A percentile compares a stretch with the other conserved stretches of the same genome.
Conservation (phyloP, 148 eudicot species). For the Chenopodium quinoa region DNA sequence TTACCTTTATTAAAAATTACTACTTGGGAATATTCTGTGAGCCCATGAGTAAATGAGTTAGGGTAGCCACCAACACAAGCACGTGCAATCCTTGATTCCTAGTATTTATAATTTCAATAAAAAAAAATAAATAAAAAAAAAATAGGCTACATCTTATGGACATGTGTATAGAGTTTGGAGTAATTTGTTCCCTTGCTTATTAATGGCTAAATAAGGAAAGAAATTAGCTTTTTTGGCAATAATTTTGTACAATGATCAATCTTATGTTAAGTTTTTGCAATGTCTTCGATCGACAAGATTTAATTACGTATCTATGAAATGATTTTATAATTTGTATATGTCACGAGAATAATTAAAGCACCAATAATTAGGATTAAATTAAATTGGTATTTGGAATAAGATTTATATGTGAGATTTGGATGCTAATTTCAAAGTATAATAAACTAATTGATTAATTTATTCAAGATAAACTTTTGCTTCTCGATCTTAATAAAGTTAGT, state of each 20-base stretch:
- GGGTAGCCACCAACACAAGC: conserved; percentile 12
- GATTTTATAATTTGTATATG: background rate
- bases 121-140: too few relatives aligned
- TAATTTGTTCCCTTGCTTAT: conserved; percentile 26
- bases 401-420: background rate
- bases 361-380: background rate
- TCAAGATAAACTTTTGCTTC: too few relatives aligned
- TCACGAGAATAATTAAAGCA: too few relatives aligned
- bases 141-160: background rate
- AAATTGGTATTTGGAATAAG: background rate
- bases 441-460: too few relatives aligned
- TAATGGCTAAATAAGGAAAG: conserved; percentile 3
- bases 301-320: background rate
- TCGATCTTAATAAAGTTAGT: too few relatives aligned
- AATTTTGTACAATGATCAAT: background rate
- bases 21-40: too few relatives aligned
- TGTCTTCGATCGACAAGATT: background rate
- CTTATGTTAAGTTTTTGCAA: background rate
- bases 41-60: background rate
- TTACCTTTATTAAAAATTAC: background rate
- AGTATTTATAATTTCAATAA: conserved; percentile 9
- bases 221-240: background rate
- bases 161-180: conserved; percentile 21
- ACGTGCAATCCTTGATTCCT: conserved; percentile 8
- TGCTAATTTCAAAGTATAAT: background rate